Base-by-base conservation (phyloP, 176 grass and related monocot species). In the Tillandsia fasciculata region DNA sequence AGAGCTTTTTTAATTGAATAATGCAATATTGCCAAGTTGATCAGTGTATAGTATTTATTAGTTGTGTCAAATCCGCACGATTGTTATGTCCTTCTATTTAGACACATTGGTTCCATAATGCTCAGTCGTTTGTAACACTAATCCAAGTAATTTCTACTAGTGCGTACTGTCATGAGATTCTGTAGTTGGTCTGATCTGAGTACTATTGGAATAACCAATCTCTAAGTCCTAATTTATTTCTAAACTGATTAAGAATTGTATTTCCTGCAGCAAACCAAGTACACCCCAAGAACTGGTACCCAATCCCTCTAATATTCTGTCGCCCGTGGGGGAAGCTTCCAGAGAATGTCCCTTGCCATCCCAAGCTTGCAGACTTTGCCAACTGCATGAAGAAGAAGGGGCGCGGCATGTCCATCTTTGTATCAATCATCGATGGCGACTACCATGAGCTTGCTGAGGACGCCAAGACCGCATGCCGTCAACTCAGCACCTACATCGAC, bases 341-440 rank as follows among this genome's bases (percentile, higher is more conserved):
- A 14, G 89, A 99, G 71, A 99, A 99, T 70, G 89, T 99, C 50
- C 94, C 89, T 1, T 99, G 94, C 64, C 94, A 99, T 67, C 94
- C 94, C 18, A 99, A 99, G 73, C 94, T 99, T 74, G 94, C 94
- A 14, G 94, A 99, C 70, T 99, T 99, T 29, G 94, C 94, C 11
- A 99, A 99, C 48, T 99, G 89, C 79, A 85, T 99, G 89, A 99
- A 99, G 84, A 99, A 99, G 56, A 99, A 99, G 51, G 94, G 94
- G 8, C 89, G 94, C 51, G 94, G 94, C 66, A 93, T 99, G 94
- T 99, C 94, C 24, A 90, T 99, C 63, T 99, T 99, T 74, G 83
- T 93, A 61, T 88, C 94, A 0, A 99, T 90, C 70, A 83, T 99
- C 23, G 94, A 99, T 7, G 94, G 94, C 14, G 94, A 99, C 72